phyloP scores from a whole-genome alignment of 2,329 filamentous ascomycete genomes.

The Acrocalymma vagum region DNA sequence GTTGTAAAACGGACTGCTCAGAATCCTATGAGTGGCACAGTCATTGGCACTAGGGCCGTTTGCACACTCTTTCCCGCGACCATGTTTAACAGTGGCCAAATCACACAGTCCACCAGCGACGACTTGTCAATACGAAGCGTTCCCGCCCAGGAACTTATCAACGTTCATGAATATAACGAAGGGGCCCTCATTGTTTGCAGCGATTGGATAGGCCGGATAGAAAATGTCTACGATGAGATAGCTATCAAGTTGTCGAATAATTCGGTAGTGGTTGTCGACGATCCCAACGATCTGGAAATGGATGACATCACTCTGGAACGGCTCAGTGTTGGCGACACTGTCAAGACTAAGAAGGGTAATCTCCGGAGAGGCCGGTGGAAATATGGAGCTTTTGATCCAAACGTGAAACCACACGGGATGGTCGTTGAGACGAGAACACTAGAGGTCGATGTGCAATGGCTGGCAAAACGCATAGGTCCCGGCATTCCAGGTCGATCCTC shows the following conservation, averaged over 20 bases:
- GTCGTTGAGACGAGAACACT: constrained; percentile 60
- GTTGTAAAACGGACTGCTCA: constrained; percentile 60
- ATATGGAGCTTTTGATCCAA: constrained; percentile 61
- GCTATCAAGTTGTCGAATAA: constrained; percentile 61
- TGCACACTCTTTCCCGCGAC: constrained; percentile 54
- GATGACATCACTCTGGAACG: constrained; percentile 45
- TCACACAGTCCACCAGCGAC: constrained; percentile 32
- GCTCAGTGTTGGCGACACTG: constrained; percentile 58
- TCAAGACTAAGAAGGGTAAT: constrained; percentile 61
- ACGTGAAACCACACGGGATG: constrained; percentile 58
- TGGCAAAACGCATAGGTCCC: constrained; percentile 53
- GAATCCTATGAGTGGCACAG: constrained; percentile 62
- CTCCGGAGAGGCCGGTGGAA: constrained; percentile 62
- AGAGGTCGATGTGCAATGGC: constrained; percentile 61
- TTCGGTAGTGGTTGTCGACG: constrained; percentile 61
- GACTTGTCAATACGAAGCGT: constrained; percentile 50
- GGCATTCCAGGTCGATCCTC: constrained; percentile 22
- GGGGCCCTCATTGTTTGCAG: constrained; percentile 63
- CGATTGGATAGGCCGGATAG: constrained; percentile 65
- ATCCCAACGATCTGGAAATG: constrained; percentile 52
- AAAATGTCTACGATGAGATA: constrained; percentile 59
- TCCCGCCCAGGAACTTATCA: constrained; percentile 55
- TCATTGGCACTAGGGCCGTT: constrained; percentile 57
- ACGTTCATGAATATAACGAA: constrained; percentile 56
- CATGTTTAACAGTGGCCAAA: constrained; percentile 32